Percentiles rank a stretch among this genome's conserved stretches.
Conservation (phyloP, 1,139 yeast genomes). For the Saccharomyces hybrid region DNA sequence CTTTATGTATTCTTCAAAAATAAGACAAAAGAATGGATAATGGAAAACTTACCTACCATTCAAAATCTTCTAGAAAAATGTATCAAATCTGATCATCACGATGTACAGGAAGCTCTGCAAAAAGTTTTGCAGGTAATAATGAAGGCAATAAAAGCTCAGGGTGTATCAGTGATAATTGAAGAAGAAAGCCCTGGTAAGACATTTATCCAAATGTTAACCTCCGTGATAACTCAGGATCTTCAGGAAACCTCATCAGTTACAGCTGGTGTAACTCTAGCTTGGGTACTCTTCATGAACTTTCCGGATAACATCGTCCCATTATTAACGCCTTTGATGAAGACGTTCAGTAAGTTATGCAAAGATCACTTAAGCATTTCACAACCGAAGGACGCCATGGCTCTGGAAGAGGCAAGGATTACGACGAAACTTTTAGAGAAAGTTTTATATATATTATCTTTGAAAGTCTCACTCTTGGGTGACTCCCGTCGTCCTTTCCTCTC, state of each 20-base stretch:
- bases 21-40: constrained; percentile 69
- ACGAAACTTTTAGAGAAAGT: constrained; percentile 69
- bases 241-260: constrained; percentile 77
- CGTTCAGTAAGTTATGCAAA: constrained; percentile 79
- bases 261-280: constrained; percentile 81
- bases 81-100: constrained; percentile 74
- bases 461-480: constrained; percentile 82
- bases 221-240: constrained; percentile 76
- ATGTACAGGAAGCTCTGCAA: constrained; percentile 73
- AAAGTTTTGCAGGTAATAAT: constrained; percentile 62
- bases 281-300: constrained; percentile 69
- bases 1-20: constrained; percentile 77
- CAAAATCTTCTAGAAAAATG: constrained; percentile 75
- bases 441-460: constrained; percentile 65
- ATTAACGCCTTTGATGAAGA: constrained; percentile 70
- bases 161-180: constrained; percentile 34
- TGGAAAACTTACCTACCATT: constrained; percentile 57
- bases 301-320: constrained; percentile 70
- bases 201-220: constrained; percentile 53
- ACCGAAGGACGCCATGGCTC: constrained; percentile 33
- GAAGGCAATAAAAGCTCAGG: constrained; percentile 45
- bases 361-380: constrained; percentile 74
- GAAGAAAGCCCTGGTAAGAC: constrained; percentile 52
- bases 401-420: constrained; percentile 65
- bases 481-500: constrained; percentile 86